Evolutionary conservation across 225 moss, liverwort and hornwort genomes (phyloP).

Genomic region (Pseudoscleropodium purum): DNA sequence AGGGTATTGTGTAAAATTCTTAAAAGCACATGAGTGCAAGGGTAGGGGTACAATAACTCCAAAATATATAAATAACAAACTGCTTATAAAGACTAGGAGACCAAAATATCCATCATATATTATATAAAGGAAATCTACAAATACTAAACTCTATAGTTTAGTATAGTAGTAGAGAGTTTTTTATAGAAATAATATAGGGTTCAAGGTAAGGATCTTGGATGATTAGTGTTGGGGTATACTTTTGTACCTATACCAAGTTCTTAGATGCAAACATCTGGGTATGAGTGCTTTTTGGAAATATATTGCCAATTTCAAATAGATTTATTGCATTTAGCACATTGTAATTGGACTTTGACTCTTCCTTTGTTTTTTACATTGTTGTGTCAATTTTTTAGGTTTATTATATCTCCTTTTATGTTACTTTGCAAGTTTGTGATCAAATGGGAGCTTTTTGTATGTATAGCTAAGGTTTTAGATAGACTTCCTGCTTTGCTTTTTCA

Average conservation of each 20-base stretch:
- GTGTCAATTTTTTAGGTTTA: fast-evolving
- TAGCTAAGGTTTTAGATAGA: background rate
- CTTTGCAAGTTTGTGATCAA: background rate
- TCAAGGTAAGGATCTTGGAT: fast-evolving
- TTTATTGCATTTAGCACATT: fast-evolving
- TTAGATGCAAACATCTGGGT: fast-evolving
- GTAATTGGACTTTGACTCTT: fast-evolving
- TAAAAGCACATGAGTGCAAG: too few relatives aligned
- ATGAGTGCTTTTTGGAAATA: background rate
- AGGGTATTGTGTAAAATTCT: background rate
- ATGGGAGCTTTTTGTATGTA: background rate
- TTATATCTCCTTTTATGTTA: background rate
- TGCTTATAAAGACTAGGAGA: too few relatives aligned
- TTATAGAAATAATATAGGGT: background rate
- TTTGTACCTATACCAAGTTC: fast-evolving
- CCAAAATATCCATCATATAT: background rate
- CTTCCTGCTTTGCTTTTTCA: too few relatives aligned
- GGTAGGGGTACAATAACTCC: background rate
- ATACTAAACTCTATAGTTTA: background rate
- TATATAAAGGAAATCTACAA: background rate
- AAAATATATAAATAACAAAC: background rate
- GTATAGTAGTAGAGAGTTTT: too few relatives aligned
- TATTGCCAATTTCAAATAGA: background rate
- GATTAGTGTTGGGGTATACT: fast-evolving
- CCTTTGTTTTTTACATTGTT: background rate